Conservation (phyloP, 139 green algal genomes). For the Desmodesmus armatus region DNA sequence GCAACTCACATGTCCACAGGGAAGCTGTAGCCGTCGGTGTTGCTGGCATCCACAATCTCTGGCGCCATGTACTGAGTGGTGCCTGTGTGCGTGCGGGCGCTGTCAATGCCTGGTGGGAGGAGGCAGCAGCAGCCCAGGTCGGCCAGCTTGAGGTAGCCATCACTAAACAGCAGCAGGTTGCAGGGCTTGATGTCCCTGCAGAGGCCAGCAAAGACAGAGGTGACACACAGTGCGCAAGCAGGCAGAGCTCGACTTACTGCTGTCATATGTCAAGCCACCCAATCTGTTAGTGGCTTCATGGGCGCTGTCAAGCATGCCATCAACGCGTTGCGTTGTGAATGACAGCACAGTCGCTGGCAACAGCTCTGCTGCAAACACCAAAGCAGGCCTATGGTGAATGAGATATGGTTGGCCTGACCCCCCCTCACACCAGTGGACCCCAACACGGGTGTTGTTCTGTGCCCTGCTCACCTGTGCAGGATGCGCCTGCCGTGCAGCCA, state of each 20-base stretch:
- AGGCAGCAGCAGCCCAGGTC: constrained; percentile 45
- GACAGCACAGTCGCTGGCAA: no score
- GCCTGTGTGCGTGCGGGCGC: constrained; percentile 25
- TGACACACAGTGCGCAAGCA: background rate
- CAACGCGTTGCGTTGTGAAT: no score
- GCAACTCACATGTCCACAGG: constrained; percentile 44
- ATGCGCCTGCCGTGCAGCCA: constrained; percentile 30
- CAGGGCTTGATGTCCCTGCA: constrained; percentile 41
- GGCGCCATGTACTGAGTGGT: constrained; percentile 41
- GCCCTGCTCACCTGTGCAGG: constrained; percentile 24
- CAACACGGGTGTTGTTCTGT: no score
- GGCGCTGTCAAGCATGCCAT: no score
- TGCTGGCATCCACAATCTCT: constrained; percentile 6
- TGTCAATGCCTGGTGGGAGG: constrained; percentile 20
- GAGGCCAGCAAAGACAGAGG: background rate
- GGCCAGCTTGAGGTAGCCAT: constrained; percentile 43
- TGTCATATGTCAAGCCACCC: no score
- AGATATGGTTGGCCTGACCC: no score
- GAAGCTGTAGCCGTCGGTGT: background rate
- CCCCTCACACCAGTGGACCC: no score
- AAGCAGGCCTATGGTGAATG: no score
- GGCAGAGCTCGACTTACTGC: background rate
- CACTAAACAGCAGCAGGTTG: constrained; percentile 43
- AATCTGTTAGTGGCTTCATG: no score
- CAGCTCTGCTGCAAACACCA: no score